These are phyloP conservation scores for Phialophora macrospora DNA, from an alignment of 2,329 filamentous ascomycete species.

Conservation along the genomic window DNA sequence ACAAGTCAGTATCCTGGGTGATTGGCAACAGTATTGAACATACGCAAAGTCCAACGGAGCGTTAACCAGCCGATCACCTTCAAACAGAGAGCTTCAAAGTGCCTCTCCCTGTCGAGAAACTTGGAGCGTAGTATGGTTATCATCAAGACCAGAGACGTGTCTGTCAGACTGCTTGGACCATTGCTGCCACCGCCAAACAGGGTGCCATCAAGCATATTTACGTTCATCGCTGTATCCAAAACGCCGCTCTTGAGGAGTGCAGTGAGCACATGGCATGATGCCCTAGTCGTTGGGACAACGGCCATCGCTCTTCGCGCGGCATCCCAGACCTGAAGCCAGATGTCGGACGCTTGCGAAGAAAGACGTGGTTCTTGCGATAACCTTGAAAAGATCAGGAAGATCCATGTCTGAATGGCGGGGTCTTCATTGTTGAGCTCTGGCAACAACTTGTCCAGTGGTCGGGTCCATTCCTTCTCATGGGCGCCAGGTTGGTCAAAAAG, in stretches of 20 bases:
- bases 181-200: conserved; percentile 68
- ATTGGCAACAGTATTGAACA: conserved; percentile 40
- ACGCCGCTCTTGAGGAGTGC: conserved; percentile 24
- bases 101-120: conserved; percentile 66
- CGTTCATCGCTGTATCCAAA: conserved; percentile 18
- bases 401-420: conserved; percentile 28
- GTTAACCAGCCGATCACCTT: conserved; percentile 82
- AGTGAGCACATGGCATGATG: conserved; percentile 32
- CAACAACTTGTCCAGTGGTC: conserved; percentile 16
- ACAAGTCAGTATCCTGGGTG: conserved; percentile 27
- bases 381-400: conserved; percentile 29
- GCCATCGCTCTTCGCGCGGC: conserved; percentile 30
- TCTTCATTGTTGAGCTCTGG: conserved; percentile 27
- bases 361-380: not conserved
- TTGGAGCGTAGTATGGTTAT: conserved; percentile 68
- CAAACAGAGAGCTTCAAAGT: conserved; percentile 69
- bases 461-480: conserved; percentile 11
- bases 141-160: conserved; percentile 78
- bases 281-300: conserved; percentile 23
- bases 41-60: conserved; percentile 80
- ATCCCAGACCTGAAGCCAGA: conserved; percentile 33
- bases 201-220: conserved; percentile 23
- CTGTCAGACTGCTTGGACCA: conserved; percentile 77
- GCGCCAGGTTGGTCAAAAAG: conserved; percentile 26
- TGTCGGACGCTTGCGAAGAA: not conserved